A percentile compares a stretch with the other conserved stretches of the same genome.
These are phyloP conservation scores for Puccinellia tenuiflora DNA, from an alignment of 176 grass and related monocot genomes.

Conservation along the genomic window DNA sequence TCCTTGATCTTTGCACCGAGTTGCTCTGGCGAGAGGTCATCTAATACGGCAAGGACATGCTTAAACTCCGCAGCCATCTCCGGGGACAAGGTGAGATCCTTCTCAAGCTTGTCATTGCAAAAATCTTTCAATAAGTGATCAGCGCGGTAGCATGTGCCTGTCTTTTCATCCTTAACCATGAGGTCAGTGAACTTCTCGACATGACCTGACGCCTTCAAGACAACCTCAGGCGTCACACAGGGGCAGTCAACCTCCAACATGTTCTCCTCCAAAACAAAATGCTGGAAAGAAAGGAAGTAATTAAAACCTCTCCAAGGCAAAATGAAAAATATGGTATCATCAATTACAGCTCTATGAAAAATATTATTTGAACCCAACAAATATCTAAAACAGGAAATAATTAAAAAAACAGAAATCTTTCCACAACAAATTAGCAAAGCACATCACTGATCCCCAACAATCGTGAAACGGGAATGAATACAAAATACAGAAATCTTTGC, in stretches of 20 bases:
- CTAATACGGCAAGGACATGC: constrained; percentile 49
- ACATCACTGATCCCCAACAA: background rate
- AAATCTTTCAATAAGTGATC: constrained; percentile 74
- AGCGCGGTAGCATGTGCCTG: constrained; percentile 75
- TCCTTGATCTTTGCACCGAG: constrained; percentile 71
- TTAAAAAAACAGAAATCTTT: background rate
- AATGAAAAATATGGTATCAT: background rate
- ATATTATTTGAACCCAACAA: background rate
- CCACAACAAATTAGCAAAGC: background rate
- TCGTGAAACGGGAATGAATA: background rate
- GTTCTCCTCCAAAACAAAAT: constrained; percentile 79
- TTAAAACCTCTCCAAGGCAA: background rate
- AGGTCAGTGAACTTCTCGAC: constrained; percentile 87
- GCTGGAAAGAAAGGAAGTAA: constrained; percentile 34
- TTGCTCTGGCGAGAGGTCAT: constrained; percentile 63
- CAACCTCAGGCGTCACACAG: constrained; percentile 67
- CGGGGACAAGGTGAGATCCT: constrained; percentile 54
- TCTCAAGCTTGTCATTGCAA: constrained; percentile 86
- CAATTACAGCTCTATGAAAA: background rate
- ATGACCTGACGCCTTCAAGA: constrained; percentile 79
- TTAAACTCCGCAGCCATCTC: constrained; percentile 57
- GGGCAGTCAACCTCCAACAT: constrained; percentile 90
- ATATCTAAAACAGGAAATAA: background rate
- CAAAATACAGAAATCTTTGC: background rate
- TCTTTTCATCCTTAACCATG: constrained; percentile 91